phyloP scores from a whole-genome alignment of 2,329 filamentous ascomycete genomes.

The Diaporthe helianthi region DNA sequence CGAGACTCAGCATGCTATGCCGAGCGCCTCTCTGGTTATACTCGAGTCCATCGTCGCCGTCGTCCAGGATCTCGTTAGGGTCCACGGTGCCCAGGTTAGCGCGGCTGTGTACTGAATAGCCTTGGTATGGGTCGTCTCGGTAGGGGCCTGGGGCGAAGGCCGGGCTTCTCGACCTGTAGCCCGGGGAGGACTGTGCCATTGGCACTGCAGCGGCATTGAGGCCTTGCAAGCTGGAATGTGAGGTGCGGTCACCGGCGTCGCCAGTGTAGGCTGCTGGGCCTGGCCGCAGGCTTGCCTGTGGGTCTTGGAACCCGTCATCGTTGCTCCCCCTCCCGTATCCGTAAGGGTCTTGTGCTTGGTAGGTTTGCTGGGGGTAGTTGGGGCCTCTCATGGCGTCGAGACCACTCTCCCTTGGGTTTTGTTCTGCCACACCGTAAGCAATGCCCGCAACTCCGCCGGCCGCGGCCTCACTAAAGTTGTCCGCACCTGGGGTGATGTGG shows the following conservation, averaged over 20 bases:
- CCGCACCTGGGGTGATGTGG: conserved; percentile 66
- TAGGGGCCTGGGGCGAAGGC: conserved; percentile 53
- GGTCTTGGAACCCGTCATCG: conserved; percentile 9
- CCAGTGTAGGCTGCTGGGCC: conserved; percentile 35
- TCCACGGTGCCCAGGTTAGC: conserved; percentile 68
- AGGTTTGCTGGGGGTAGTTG: conserved; percentile 40
- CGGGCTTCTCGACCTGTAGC: conserved; percentile 53
- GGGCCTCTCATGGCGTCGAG: conserved; percentile 63
- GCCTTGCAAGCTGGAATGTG: conserved; percentile 52
- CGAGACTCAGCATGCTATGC: conserved; percentile 66
- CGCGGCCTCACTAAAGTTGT: conserved; percentile 70
- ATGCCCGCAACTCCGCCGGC: conserved; percentile 73
- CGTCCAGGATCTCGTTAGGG: conserved; percentile 82
- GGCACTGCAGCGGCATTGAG: conserved; percentile 45
- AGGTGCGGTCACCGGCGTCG: conserved; percentile 46
- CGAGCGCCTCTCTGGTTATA: conserved; percentile 56
- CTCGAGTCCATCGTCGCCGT: conserved; percentile 83
- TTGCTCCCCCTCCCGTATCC: conserved; percentile 31
- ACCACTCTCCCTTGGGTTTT: conserved; percentile 69
- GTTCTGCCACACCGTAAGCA: conserved; percentile 70
- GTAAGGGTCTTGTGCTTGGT: conserved; percentile 39
- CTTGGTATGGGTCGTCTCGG: conserved; percentile 71
- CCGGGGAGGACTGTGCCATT: conserved; percentile 45
- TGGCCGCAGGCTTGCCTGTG: conserved; percentile 38
- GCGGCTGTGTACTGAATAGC: conserved; percentile 59